Conservation (phyloP, 176 grass and related monocot species). For the Cenchrus purpureus region DNA sequence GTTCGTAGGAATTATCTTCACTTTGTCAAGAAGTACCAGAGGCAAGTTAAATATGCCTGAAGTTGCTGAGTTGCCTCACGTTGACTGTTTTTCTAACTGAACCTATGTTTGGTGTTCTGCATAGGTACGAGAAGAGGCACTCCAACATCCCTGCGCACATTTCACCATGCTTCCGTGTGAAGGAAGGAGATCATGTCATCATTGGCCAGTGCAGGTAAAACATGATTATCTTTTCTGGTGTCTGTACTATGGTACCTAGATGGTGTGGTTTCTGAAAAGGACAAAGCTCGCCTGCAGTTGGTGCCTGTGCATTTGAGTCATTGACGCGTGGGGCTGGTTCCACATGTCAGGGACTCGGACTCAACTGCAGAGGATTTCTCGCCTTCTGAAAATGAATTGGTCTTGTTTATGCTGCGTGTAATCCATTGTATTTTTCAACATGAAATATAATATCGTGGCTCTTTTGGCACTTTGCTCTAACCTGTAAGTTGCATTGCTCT, state of each 20-base stretch:
- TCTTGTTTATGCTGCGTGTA: neutral
- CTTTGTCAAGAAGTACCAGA: constrained; percentile 53
- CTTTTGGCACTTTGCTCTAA: neutral
- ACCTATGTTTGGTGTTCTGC: neutral
- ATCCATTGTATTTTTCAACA: neutral
- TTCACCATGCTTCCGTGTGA: constrained; percentile 49
- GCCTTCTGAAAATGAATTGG: neutral
- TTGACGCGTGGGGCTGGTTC: no score
- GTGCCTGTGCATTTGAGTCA: no score
- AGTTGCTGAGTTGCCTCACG: neutral
- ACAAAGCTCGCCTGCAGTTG: no score
- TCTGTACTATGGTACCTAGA: neutral
- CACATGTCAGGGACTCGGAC: no score
- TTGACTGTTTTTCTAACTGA: neutral
- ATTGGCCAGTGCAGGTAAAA: constrained; percentile 52
- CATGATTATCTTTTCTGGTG: neutral
- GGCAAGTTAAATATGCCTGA: constrained; percentile 1
- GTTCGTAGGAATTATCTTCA: constrained; percentile 51
- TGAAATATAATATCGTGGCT: neutral
- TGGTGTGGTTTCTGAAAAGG: neutral
- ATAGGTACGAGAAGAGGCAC: constrained; percentile 51
- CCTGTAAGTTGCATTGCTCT: neutral
- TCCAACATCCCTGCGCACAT: constrained; percentile 53
- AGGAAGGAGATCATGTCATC: constrained; percentile 48
- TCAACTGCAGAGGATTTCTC: no score